Evolutionary conservation across 2,329 filamentous ascomycete genomes (phyloP), one percentile per base, ranked within the genome.

Genomic region (Fusarium sp.): DNA sequence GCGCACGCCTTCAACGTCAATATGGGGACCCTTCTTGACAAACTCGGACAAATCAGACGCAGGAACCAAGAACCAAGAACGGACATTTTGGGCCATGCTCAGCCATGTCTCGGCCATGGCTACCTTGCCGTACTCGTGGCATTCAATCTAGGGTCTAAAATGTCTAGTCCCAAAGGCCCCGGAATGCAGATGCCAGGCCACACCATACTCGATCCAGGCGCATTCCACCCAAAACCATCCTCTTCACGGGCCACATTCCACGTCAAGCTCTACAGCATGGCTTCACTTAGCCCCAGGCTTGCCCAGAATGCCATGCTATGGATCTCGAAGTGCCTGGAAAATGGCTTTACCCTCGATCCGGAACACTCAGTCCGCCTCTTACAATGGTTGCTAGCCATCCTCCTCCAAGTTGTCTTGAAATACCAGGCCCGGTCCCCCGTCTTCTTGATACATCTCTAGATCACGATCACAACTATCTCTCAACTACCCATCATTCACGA

Each of bases 211-310:
- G 35, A 72, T 60, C 33, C 56, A 70, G 53, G 27, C 40, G 42
- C 69, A 72, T 72, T 72, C 69, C 69, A 70, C 62, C 23, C 53
- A 38, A 59, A 73, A 32, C 52, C 49, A 42, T 44, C 27, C 40
- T 60, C 40, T 53, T 13, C 56, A 57, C 14, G 57, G 49, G 40
- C 65, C 69, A 72, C 69, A 72, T 72, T 72, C 69, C 69, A 62
- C 18, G 42, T 57, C 60, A 50, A 49, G 57, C 69, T 70, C 61
- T 60, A 38, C 40, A 30, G 23, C 33, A 70, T 64, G 60, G 57
- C 69, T 72, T 73, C 69, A 57, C 35, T 18, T 49, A 54, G 62
- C 69, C 50, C 33, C 41, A 57, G 66, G 10, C 69, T 67, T 73
- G 38, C 45, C 69, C 61, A 67, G 65, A 73, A 59, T 72, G 10